Conservation (phyloP, 1,284 basidiomycete species). For the Irpex sp. region DNA sequence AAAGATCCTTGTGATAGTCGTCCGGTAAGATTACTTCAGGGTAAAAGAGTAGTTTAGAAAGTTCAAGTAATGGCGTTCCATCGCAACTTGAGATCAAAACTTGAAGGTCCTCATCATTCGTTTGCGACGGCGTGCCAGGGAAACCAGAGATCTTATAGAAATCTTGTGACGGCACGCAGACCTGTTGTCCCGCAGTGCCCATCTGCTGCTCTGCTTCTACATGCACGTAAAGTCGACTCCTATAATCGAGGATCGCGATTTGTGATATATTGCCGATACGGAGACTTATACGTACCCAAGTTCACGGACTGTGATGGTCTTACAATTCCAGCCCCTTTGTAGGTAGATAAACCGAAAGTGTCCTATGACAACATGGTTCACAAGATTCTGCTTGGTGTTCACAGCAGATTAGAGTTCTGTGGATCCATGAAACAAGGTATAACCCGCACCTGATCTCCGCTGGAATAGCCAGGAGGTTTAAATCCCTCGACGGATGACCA, state of each 20-base stretch:
- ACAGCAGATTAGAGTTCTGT: not conserved
- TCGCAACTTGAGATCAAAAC: no score
- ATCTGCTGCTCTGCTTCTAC: not conserved
- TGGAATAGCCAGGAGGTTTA: not conserved
- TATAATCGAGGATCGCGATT: not conserved
- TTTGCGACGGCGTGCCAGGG: not conserved
- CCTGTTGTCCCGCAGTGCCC: not conserved
- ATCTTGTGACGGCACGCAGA: not conserved
- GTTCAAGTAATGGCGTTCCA: no score
- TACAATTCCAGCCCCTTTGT: not conserved
- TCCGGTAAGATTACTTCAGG: no score
- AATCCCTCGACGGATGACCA: no score
- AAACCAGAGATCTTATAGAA: not conserved
- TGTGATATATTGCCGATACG: no score
- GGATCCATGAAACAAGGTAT: not conserved
- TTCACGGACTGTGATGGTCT: not conserved
- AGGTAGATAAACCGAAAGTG: not conserved
- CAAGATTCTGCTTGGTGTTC: not conserved
- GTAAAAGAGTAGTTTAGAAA: no score
- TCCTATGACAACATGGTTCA: not conserved
- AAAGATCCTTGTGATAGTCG: no score
- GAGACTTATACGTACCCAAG: not conserved
- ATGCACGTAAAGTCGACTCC: not conserved
- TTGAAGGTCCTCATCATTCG: not conserved
- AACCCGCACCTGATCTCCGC: not conserved